A percentile compares a stretch with the other conserved stretches of the same genome.
phyloP scores from a whole-genome alignment of 75 land plant genomes.

The Sequoia sempervirens region DNA sequence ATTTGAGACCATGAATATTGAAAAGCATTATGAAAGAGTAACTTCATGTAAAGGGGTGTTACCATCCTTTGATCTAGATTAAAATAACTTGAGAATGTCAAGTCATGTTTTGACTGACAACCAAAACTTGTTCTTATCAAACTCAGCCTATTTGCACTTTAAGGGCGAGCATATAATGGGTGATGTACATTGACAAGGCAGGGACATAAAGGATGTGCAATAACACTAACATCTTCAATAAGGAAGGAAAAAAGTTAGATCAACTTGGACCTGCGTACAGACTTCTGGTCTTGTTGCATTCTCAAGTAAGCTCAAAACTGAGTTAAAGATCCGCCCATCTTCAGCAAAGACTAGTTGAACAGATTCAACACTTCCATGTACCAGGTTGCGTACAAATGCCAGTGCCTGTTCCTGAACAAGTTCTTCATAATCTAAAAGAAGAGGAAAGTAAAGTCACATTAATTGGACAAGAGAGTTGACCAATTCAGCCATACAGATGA shows the following conservation, averaged over 20 bases:
- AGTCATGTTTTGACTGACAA: neutral
- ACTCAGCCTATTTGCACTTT: neutral
- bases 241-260: neutral
- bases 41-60: neutral
- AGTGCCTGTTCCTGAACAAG: conserved; percentile 86
- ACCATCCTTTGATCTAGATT: conserved; percentile 8
- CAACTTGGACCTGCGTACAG: conserved; percentile 62
- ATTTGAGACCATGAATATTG: neutral
- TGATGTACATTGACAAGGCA: neutral
- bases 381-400: conserved; percentile 83
- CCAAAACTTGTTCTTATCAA: neutral
- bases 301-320: conserved; percentile 62
- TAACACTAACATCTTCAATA: neutral
- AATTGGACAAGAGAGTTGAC: neutral
- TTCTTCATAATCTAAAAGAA: conserved; percentile 69
- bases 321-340: conserved; percentile 50
- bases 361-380: conserved; percentile 70
- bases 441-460: neutral
- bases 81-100: neutral
- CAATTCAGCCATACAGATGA: neutral
- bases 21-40: neutral
- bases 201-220: neutral
- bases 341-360: conserved; percentile 64
- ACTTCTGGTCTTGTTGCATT: conserved; percentile 52
- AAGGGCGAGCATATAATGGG: neutral